Evolutionary conservation across 225 moss, liverwort and hornwort genomes (phyloP), one percentile per base, ranked within the genome.

Genomic region (Marchantia polymorpha): DNA sequence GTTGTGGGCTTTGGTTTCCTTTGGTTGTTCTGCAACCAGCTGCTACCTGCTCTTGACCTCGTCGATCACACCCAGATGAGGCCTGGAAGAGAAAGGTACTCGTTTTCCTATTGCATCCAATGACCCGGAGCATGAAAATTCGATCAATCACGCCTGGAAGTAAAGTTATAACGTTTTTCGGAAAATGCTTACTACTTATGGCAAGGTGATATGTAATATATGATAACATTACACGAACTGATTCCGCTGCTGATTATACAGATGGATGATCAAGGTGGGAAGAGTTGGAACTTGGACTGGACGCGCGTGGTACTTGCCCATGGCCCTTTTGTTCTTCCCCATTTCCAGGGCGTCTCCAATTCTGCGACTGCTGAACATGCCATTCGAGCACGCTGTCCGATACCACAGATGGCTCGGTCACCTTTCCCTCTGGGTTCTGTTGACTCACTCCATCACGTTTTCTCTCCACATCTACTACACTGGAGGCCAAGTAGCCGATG

Each of bases 371-470:
- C 65, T 92, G 15, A 89, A 92, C 59, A 0, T 90, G n/a, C 87
- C 92, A 0, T 92, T 82, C 48, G 90, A 92, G 72, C 87, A 92
- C 23, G 90, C 83, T 12, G 83, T 89, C 66, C 83, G 77, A 69
- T 86, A 87, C 31, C 90, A 92, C 82, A 86, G 86, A 75, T 92
- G 92, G 90, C 60, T 92, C 22, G 92, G 90, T 10, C 84, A 90
- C 77, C 84, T 90, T 83, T 89, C 90, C 47, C 83, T 92, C 69
- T 3, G 84, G 84, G 87, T 92, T 74, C 84, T 92, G 7, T 3
- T 90, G 61, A 72, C 84, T 26, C 91, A 91, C 70, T 88, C 88
- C 59, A 85, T 88, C 54, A 88, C 86, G 39, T 91, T 88, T 80
- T 7, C 85, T 23, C 60, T 91, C 47, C 91, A 91, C 82, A 56